Percentiles rank a stretch among this genome's conserved stretches.
These are phyloP conservation scores for Hypomontagnella monticulosa DNA, from an alignment of 495 filamentous ascomycete species.

Conservation along the genomic window DNA sequence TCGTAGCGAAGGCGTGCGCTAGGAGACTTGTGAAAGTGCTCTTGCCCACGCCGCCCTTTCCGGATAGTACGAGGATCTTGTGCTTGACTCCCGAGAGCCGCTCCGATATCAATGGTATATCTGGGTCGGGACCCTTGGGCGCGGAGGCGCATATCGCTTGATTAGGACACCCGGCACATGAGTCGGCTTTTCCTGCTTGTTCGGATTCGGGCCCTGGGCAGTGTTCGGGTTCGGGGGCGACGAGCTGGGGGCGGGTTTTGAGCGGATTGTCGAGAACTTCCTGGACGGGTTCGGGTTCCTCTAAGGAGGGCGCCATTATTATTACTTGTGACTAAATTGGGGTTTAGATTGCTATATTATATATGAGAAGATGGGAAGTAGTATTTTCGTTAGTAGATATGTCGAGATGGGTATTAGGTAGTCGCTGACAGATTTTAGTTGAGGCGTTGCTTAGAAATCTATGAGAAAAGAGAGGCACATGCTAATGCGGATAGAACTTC, in stretches of 20 bases:
- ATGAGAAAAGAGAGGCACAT: slow-evolving; percentile 22
- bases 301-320: slow-evolving; percentile 74
- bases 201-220: slow-evolving; percentile 94
- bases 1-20: slow-evolving; percentile 83
- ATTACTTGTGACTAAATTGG: background rate
- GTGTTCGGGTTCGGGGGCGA: slow-evolving; percentile 96
- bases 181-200: slow-evolving; percentile 83
- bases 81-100: slow-evolving; percentile 84
- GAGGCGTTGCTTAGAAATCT: slow-evolving; percentile 46
- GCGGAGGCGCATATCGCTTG: slow-evolving; percentile 93
- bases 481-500: slow-evolving; percentile 8
- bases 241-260: slow-evolving; percentile 77
- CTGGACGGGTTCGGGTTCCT: slow-evolving; percentile 69
- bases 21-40: slow-evolving; percentile 89
- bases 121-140: slow-evolving; percentile 95
- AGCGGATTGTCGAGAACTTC: slow-evolving; percentile 74
- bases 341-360: no score
- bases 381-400: background rate
- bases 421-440: background rate
- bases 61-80: slow-evolving; percentile 90
- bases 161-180: slow-evolving; percentile 94
- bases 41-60: slow-evolving; percentile 97
- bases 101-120: slow-evolving; percentile 84
- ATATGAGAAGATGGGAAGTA: no score
- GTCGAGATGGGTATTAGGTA: background rate